These are phyloP conservation scores for Cerioporus squamosus DNA, from an alignment of 1,284 basidiomycete species.

Conservation along the genomic window DNA sequence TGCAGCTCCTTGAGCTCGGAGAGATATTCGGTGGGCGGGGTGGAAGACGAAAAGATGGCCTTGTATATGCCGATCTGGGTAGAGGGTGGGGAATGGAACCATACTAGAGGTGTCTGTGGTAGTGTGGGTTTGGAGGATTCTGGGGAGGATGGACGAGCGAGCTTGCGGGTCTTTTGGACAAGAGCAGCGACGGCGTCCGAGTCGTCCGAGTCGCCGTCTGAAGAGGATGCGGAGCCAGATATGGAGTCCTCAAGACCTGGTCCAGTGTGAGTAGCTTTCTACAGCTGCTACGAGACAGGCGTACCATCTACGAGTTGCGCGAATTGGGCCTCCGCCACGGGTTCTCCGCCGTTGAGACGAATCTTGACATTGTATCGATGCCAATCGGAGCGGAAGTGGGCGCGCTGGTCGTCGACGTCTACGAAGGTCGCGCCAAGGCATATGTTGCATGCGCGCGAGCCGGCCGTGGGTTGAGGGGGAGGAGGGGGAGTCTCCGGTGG, in stretches of 20 bases:
- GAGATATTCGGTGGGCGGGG: slow-evolving; percentile 49
- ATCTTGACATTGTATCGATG: slow-evolving; percentile 97
- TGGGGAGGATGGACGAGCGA: slow-evolving; percentile 53
- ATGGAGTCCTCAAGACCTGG: slow-evolving; percentile 86
- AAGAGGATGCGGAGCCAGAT: slow-evolving; percentile 84
- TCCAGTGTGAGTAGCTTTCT: background rate
- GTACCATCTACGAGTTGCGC: slow-evolving; percentile 75
- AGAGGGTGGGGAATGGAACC: slow-evolving; percentile 85
- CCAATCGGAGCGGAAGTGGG: slow-evolving; percentile 96
- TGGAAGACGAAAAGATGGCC: slow-evolving; percentile 64
- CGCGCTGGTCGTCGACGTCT: slow-evolving; percentile 82
- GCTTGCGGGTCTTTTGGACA: slow-evolving; percentile 61
- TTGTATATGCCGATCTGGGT: slow-evolving; percentile 93
- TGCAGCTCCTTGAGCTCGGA: slow-evolving; percentile 73
- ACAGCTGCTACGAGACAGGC: slow-evolving; percentile 8
- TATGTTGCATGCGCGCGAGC: slow-evolving; percentile 71
- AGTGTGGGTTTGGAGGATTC: slow-evolving; percentile 41
- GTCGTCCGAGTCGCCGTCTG: slow-evolving; percentile 54
- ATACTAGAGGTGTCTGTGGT: slow-evolving; percentile 79
- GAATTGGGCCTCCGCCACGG: slow-evolving; percentile 78
- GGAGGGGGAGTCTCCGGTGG: slow-evolving; percentile 33
- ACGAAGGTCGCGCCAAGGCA: slow-evolving; percentile 76
- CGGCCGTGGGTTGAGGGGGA: slow-evolving; percentile 37
- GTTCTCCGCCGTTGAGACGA: slow-evolving; percentile 61
- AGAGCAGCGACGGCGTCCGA: slow-evolving; percentile 72